Conservation (phyloP, 257 asterid species). For the Mitragyna speciosa region DNA sequence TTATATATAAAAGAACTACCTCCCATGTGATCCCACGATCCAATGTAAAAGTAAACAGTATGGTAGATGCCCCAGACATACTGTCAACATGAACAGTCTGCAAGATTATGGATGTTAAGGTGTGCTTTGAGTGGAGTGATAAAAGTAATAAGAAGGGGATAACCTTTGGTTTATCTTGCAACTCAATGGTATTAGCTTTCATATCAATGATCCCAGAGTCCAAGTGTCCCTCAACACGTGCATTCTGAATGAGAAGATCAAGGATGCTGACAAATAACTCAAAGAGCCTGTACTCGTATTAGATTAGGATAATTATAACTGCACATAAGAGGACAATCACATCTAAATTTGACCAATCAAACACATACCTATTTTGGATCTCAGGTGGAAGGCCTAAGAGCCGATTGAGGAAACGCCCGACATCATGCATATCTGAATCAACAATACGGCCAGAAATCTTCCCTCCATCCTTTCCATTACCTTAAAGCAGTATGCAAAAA, state of each 20-base stretch:
- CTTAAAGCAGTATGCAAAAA: constrained; percentile 31
- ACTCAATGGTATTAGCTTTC: constrained; percentile 73
- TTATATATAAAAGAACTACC: constrained; percentile 43
- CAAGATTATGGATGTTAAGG: constrained; percentile 35
- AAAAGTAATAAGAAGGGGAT: constrained; percentile 25
- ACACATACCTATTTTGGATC: constrained; percentile 78
- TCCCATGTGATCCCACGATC: constrained; percentile 96
- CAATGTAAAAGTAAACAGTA: constrained; percentile 79
- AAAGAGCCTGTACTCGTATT: constrained; percentile 70
- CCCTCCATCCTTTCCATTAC: constrained; percentile 73
- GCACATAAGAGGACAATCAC: constrained; percentile 6
- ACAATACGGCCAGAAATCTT: constrained; percentile 77
- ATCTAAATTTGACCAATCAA: constrained; percentile 24
- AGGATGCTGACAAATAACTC: constrained; percentile 86
- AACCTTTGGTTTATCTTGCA: constrained; percentile 87
- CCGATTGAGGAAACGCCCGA: constrained; percentile 93
- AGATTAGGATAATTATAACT: constrained; percentile 29
- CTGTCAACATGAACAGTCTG: constrained; percentile 95
- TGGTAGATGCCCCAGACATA: constrained; percentile 92
- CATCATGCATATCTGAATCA: constrained; percentile 96
- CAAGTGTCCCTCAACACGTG: constrained; percentile 84
- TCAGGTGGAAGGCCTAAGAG: constrained; percentile 93
- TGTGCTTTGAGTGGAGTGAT: constrained; percentile 27
- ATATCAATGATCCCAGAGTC: constrained; percentile 95
- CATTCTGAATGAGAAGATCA: constrained; percentile 70